Conservation (phyloP, 2,329 filamentous ascomycete genomes). For the Hypoxylon sp. region DNA sequence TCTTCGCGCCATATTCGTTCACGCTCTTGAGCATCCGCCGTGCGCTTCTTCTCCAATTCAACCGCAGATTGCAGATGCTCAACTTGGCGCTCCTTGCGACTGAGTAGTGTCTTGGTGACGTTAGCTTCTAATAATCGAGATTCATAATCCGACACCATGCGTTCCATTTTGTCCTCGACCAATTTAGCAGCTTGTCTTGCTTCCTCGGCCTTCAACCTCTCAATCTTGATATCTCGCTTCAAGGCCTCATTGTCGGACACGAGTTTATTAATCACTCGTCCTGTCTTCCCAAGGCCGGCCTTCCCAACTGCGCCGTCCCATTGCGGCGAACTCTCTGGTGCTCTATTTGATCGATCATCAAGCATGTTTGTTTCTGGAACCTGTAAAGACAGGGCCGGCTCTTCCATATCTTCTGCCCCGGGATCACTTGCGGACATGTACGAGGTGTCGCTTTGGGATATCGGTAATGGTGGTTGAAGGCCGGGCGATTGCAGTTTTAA, state of each 20-base stretch:
- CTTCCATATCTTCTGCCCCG: constrained; percentile 45
- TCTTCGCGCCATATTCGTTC: constrained; percentile 75
- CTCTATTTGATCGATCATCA: constrained; percentile 47
- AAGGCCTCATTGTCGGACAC: constrained; percentile 85
- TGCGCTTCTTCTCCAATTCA: constrained; percentile 74
- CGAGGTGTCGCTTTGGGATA: constrained; percentile 39
- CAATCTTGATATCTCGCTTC: constrained; percentile 79
- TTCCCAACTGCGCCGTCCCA: constrained; percentile 80
- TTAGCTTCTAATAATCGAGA: constrained; percentile 77
- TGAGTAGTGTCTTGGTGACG: constrained; percentile 79
- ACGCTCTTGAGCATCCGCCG: constrained; percentile 70
- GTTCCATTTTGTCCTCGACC: constrained; percentile 79
- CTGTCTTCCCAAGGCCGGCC: constrained; percentile 80
- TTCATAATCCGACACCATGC: constrained; percentile 77
- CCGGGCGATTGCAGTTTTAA: constrained; percentile 49
- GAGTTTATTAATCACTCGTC: constrained; percentile 83
- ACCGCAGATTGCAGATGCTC: constrained; percentile 76
- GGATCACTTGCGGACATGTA: constrained; percentile 50
- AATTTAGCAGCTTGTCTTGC: constrained; percentile 77
- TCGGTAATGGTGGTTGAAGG: constrained; percentile 30
- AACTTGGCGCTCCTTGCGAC: constrained; percentile 81
- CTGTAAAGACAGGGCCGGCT: constrained; percentile 53
- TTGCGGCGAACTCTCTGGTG: constrained; percentile 55
- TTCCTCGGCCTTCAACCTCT: constrained; percentile 77
- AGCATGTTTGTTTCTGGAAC: constrained; percentile 55